Evolutionary conservation across 306 rosid species (phyloP).

Genomic region (Elaeagnus macrophylla): DNA sequence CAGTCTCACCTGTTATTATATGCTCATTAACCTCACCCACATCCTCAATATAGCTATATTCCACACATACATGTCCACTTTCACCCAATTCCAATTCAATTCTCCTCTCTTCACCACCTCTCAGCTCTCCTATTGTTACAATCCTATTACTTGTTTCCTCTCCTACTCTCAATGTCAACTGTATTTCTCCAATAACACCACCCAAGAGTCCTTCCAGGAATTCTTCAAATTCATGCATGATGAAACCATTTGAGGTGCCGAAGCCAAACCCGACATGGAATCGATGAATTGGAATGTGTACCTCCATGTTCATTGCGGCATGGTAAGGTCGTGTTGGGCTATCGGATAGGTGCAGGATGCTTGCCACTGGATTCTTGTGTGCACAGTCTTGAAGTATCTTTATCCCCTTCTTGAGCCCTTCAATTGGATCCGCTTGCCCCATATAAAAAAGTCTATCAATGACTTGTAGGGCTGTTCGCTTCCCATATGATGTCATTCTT

Average conservation of each 20-base stretch:
- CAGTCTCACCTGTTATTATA: conserved; percentile 58
- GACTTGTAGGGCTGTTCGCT: conserved; percentile 72
- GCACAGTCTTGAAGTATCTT: conserved; percentile 72
- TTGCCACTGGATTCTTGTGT: conserved; percentile 61
- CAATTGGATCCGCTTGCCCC: conserved; percentile 76
- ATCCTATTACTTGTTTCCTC: conserved; percentile 48
- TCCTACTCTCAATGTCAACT: conserved; percentile 50
- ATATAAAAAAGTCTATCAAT: conserved; percentile 76
- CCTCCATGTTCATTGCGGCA: conserved; percentile 49
- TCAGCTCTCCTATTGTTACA: conserved; percentile 66
- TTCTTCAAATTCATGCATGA: conserved; percentile 83
- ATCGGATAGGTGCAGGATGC: conserved; percentile 70
- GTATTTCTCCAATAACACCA: conserved; percentile 63
- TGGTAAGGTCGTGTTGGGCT: conserved; percentile 61
- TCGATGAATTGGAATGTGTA: conserved; percentile 64
- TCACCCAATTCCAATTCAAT: conserved; percentile 49
- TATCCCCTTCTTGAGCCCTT: conserved; percentile 70
- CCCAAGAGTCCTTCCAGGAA: conserved; percentile 62
- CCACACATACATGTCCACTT: conserved; percentile 51
- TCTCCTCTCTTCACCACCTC: conserved; percentile 73
- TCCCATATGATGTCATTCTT: conserved; percentile 86
- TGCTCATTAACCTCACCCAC: conserved; percentile 54
- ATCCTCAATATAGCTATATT: conserved; percentile 62
- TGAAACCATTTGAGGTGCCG: conserved; percentile 52
- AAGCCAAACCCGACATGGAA: conserved; percentile 77